Base-by-base conservation (phyloP, 768 basidiomycete genomes). In the Sistotremastrum suecicum region DNA sequence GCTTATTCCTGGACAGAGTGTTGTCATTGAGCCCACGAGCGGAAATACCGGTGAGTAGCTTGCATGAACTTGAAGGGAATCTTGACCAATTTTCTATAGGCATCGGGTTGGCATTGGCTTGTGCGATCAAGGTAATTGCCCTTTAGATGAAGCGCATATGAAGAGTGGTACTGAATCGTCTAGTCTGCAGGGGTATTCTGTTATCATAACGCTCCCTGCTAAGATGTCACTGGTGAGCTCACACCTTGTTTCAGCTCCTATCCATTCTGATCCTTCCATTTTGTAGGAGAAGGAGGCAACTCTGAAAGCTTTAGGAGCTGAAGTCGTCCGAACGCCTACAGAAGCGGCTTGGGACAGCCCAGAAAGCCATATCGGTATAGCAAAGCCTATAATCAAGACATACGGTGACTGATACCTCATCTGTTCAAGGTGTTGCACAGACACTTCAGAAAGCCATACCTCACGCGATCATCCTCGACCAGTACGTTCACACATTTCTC, bases 11-110 rank as follows among this genome's bases (percentile, higher is more conserved):
- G 91, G 91, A 0, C 70, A 87, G 63, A 89, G 85, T 53, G 78
- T 92, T 43, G 78, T 98, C 47, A 92, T 99, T 49, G 95, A 99
- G 60, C 89, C 95, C 0, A 95, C 87, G 6, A 88, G 86, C 7
- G 90, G 90, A 20, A 94, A 95, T 56, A 94, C 91, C n/a, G 91
- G 90, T 88, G 54, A 39, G 73, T 58, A 46, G 51, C 45, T 37
- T 2, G 8, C 5, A 34, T 41, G n/a, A 32, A 33, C 20, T 20
- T 20, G 20, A 20, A 20, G 20, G 20, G 20, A 20, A 20, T 20
- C 20, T 2, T 20, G 20, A 20, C 20, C 20, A 20, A 20, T 20
- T 20, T 20, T 8, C 32, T 41, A 12, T 41, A 89, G 88, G 91
- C 4, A 94, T 99, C 50, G 95, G 92, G 1, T 68, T 99, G 7